Base-by-base conservation (phyloP, 2,329 filamentous ascomycete genomes). In the Fonsecaea monophora region DNA sequence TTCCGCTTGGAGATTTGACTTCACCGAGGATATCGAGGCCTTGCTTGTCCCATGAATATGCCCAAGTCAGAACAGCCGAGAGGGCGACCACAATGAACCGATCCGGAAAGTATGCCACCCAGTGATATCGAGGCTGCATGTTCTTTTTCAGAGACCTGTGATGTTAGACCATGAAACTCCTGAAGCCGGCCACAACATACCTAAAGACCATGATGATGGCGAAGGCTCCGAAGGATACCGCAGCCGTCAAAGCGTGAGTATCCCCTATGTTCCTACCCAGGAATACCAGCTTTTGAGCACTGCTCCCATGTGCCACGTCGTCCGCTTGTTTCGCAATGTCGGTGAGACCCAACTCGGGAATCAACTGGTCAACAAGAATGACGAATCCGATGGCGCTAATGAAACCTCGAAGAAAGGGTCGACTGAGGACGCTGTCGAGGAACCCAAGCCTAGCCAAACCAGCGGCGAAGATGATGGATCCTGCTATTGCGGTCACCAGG, bases 301-400 rank as follows among this genome's bases (percentile, higher is more conserved):
- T 94, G 77, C 92, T 97, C 15, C 92, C 92, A 75, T 98, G 94
- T 53, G 87, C 86, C 2, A 93, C 86, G 12, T 62, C 68, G 1
- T 82, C 81, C 2, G 78, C 76, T 15, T 89, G 80, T 60, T 87
- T 87, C 0, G 93, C 92, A 18, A 88, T 79, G 1, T 84, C 81
- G 42, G 84, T 85, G 25, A 99, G 84, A 0, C 95, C 95, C 73
- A 96, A 85, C 78, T 98, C 93, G 0, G 94, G 94, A 61, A 97
- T 91, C 53, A 97, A 82, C 79, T 99, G 95, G 77, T 98, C 95
- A 40, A 98, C 92, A 45, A 96, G 88, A 76, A 99, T 98, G 71
- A 98, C 94, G 64, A 97, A 92, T 57, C 95, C 95, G 76, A 99
- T 96, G 59, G 95, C 95, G 65, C 92, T 97, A 79, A 99, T 97